A percentile compares a stretch with the other conserved stretches of the same genome.
These are phyloP conservation scores for Stachybotrys chlorohalonatus DNA, from an alignment of 2,329 filamentous ascomycete species.

Conservation along the genomic window DNA sequence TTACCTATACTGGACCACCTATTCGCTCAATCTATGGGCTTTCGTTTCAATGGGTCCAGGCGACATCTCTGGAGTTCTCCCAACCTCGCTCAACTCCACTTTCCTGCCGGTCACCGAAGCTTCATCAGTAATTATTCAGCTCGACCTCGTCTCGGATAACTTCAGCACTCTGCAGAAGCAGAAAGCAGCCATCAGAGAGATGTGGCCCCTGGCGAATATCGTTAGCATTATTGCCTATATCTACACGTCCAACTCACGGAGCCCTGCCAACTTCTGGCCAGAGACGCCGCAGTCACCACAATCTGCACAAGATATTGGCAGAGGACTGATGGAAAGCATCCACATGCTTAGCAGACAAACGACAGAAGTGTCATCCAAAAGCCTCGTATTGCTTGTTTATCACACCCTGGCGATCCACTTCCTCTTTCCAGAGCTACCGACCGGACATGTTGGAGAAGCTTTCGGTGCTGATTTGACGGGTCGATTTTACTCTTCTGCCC, in stretches of 20 bases:
- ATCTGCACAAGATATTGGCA: slow-evolving; percentile 18
- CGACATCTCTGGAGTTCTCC: slow-evolving; percentile 12
- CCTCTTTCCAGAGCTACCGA: slow-evolving; percentile 16
- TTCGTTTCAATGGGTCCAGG: slow-evolving; percentile 23
- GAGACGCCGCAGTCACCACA: slow-evolving; percentile 4
- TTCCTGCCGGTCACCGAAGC: slow-evolving; percentile 19
- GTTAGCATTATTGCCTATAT: slow-evolving; percentile 20
- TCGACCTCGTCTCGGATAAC: slow-evolving; percentile 26
- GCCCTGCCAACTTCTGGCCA: slow-evolving; percentile 11
- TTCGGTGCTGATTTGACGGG: slow-evolving; percentile 14
- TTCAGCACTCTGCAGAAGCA: slow-evolving; percentile 25
- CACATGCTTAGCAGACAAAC: slow-evolving; percentile 12
- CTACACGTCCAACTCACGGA: slow-evolving; percentile 9
- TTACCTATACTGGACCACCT: slow-evolving; percentile 30
- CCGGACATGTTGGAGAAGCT: slow-evolving; percentile 8
- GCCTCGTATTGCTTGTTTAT: slow-evolving; percentile 19
- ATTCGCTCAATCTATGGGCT: slow-evolving; percentile 27
- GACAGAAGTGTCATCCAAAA: slow-evolving; percentile 12
- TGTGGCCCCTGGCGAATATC: slow-evolving; percentile 24
- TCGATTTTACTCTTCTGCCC: slow-evolving; percentile 16
- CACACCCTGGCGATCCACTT: slow-evolving; percentile 23
- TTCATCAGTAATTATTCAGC: slow-evolving; percentile 19
- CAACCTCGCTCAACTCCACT: slow-evolving; percentile 14
- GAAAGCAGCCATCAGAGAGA: slow-evolving; percentile 22
- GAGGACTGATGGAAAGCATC: slow-evolving; percentile 15